Percentiles rank a stretch among this genome's conserved stretches.
phyloP scores from a whole-genome alignment of 441 rosid species.

The Eutrema salsugineum region DNA sequence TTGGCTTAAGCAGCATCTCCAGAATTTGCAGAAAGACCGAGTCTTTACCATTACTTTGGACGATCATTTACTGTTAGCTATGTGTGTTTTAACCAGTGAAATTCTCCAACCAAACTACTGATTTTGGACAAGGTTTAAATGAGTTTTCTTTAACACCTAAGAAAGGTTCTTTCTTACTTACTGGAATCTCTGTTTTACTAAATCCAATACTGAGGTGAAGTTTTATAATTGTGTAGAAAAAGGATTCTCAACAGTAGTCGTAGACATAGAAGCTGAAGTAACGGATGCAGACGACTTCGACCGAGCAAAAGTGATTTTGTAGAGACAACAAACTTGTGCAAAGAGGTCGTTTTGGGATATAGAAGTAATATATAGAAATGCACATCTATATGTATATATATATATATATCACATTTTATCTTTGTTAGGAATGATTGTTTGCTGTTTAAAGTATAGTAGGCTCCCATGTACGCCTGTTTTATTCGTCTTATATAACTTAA shows the following conservation, averaged over 20 bases:
- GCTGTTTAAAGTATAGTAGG: not conserved
- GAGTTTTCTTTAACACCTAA: slow-evolving; percentile 48
- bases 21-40: not conserved
- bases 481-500: not conserved
- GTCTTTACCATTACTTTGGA: not conserved
- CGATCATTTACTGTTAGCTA: not conserved
- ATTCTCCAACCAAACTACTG: slow-evolving; percentile 52
- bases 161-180: slow-evolving; percentile 44
- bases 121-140: slow-evolving; percentile 44
- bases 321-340: slow-evolving; percentile 18
- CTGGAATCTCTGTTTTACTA: not conserved
- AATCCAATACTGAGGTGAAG: not conserved
- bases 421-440: not conserved
- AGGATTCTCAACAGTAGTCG: slow-evolving; percentile 48
- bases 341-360: slow-evolving; percentile 10
- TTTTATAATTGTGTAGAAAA: slow-evolving; percentile 44
- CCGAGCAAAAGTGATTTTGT: not conserved
- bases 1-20: not conserved
- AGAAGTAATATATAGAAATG: slow-evolving; percentile 22
- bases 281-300: slow-evolving; percentile 49
- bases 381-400: not conserved
- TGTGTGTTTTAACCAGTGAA: slow-evolving; percentile 53
- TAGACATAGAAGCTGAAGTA: slow-evolving; percentile 88
- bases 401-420: too few relatives aligned
- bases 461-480: not conserved